Percentiles rank a stretch among this genome's conserved stretches.
phyloP scores from a whole-genome alignment of 345 rosid species.

The Bruguiera sexangula region DNA sequence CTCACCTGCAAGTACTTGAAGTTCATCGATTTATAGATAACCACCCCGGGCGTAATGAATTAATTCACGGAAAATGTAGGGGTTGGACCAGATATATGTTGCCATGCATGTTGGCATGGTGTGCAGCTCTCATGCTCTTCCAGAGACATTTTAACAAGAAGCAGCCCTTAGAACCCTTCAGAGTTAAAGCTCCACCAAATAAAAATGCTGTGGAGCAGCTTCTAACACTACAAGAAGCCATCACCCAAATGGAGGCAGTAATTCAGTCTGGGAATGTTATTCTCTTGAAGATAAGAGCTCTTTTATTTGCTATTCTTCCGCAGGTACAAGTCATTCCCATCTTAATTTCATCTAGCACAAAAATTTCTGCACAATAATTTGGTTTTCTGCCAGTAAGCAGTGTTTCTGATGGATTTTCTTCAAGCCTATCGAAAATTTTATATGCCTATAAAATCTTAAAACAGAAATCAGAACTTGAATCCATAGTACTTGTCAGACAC shows the following conservation, averaged over 20 bases:
- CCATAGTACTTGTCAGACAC: not conserved
- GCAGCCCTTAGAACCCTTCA: constrained; percentile 53
- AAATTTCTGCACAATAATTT: not conserved
- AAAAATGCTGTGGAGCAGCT: constrained; percentile 92
- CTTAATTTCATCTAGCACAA: not conserved
- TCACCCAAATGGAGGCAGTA: constrained; percentile 62
- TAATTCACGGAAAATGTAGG: constrained; percentile 38
- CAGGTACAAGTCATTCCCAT: constrained; percentile 44
- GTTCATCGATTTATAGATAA: not conserved
- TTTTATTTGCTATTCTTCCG: constrained; percentile 70
- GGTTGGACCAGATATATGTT: constrained; percentile 65
- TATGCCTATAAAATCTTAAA: not conserved
- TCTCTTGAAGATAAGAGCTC: constrained; percentile 89
- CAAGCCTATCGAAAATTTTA: not conserved
- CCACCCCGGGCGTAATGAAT: constrained; percentile 10
- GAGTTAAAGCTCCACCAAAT: constrained; percentile 61
- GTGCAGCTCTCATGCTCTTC: constrained; percentile 67
- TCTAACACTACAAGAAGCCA: constrained; percentile 68
- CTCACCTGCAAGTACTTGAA: too few relatives aligned
- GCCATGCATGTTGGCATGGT: constrained; percentile 44
- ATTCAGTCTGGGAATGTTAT: constrained; percentile 69
- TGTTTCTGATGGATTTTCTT: not conserved
- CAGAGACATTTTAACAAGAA: constrained; percentile 50
- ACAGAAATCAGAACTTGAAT: not conserved
- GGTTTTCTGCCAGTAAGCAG: too few relatives aligned